Evolutionary conservation across 495 filamentous ascomycete species (phyloP).

Genomic region (Barbatosphaeria neglecta): DNA sequence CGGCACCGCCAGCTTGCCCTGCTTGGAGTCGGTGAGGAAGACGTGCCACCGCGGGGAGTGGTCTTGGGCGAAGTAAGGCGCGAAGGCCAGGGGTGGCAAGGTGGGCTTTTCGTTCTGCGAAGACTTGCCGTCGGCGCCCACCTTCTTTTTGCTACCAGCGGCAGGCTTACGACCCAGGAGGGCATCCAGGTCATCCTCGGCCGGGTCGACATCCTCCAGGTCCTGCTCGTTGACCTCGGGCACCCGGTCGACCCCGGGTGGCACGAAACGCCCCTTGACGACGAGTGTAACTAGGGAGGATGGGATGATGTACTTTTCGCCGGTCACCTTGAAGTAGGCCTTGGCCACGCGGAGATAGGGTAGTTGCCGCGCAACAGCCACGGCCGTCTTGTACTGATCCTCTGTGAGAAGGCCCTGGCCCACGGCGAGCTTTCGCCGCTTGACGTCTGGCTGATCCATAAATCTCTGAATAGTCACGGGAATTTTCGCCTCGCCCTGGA

Average conservation of each 20-base stretch:
- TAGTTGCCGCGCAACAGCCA: constrained; percentile 67
- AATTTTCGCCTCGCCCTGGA: constrained; percentile 65
- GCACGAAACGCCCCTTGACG: constrained; percentile 87
- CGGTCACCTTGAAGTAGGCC: constrained; percentile 96
- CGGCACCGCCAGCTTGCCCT: constrained; percentile 88
- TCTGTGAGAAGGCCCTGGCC: constrained; percentile 62
- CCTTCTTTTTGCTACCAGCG: constrained; percentile 43
- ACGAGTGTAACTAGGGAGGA: constrained; percentile 87
- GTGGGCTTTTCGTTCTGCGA: constrained; percentile 45
- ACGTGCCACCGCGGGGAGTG: constrained; percentile 85
- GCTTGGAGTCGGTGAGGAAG: constrained; percentile 86
- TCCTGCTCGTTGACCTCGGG: constrained; percentile 66
- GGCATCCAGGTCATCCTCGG: constrained; percentile 85
- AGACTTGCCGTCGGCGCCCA: constrained; percentile 41
- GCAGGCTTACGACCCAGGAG: constrained; percentile 66
- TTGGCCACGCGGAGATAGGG: constrained; percentile 78
- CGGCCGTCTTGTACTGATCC: constrained; percentile 61
- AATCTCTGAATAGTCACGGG: constrained; percentile 77
- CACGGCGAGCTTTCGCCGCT: constrained; percentile 56
- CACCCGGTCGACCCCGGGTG: constrained; percentile 63
- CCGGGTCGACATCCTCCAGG: constrained; percentile 81
- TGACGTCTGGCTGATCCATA: constrained; percentile 66
- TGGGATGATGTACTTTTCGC: constrained; percentile 86
- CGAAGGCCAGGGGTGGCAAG: constrained; percentile 72
- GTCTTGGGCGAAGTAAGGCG: constrained; percentile 81